phyloP scores from a whole-genome alignment of 257 asterid genomes.

The Anisodus acutangulus region DNA sequence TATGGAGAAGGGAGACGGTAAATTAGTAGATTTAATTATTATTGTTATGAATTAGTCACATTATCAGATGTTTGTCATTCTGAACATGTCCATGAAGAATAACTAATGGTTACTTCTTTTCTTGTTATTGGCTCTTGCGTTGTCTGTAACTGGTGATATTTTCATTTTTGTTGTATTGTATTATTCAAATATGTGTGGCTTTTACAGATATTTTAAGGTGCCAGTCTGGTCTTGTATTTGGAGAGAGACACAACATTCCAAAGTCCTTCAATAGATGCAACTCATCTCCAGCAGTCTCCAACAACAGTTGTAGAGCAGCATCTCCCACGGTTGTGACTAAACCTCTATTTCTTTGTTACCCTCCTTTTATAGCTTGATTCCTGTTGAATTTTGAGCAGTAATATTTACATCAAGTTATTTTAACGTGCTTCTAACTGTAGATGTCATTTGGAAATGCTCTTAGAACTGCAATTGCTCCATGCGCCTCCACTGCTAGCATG shows the following conservation, averaged over 20 bases:
- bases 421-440: constrained; percentile 43
- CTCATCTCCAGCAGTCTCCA: constrained; percentile 33
- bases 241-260: constrained; percentile 45
- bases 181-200: constrained; percentile 24
- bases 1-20: constrained; percentile 60
- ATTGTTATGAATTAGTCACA: constrained; percentile 24
- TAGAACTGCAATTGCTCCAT: constrained; percentile 49
- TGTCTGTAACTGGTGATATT: constrained; percentile 23
- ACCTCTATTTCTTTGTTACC: constrained; percentile 6
- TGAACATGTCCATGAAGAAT: neutral
- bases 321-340: constrained; percentile 46
- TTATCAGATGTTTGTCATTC: constrained; percentile 17
- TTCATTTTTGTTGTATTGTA: constrained; percentile 19
- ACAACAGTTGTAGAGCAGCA: constrained; percentile 42
- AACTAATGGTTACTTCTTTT: neutral
- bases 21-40: constrained; percentile 29
- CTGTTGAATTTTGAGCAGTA: constrained; percentile 5
- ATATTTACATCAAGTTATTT: neutral
- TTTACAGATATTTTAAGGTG: constrained; percentile 51
- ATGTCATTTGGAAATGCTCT: constrained; percentile 49
- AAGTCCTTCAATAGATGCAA: constrained; percentile 40
- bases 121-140: constrained; percentile 24
- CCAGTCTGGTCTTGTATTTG: constrained; percentile 41
- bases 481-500: constrained; percentile 48
- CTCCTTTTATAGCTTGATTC: constrained; percentile 26